Conservation (phyloP, 208 protist genomes). For the Herpetomonas samuelpessoai region DNA sequence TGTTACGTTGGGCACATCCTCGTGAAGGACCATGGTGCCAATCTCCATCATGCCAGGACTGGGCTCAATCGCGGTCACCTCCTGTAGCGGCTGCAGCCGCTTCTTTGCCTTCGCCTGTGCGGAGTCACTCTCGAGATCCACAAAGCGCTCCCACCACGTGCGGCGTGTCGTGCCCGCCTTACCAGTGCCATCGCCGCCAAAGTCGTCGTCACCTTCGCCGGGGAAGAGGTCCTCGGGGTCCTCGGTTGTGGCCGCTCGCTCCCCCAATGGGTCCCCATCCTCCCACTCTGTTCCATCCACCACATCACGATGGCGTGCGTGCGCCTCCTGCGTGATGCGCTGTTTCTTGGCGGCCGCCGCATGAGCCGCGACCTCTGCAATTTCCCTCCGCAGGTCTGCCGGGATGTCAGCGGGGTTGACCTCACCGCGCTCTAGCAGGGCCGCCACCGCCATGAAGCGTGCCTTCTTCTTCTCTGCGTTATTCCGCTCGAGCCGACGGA, state of each 20-base stretch:
- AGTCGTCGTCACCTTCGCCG: constrained; percentile 44
- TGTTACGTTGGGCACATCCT: constrained; percentile 83
- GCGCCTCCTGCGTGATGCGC: constrained; percentile 44
- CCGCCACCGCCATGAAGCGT: constrained; percentile 87
- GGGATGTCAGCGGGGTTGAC: constrained; percentile 68
- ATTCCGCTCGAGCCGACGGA: constrained; percentile 70
- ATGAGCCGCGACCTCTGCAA: constrained; percentile 58
- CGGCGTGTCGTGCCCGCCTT: constrained; percentile 11
- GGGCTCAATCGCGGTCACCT: constrained; percentile 81
- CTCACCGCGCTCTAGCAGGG: constrained; percentile 74
- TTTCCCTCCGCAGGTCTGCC: constrained; percentile 62
- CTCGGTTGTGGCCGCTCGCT: constrained; percentile 32
- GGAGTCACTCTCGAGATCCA: constrained; percentile 66
- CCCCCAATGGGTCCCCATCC: constrained; percentile 60
- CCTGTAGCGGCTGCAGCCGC: constrained; percentile 77
- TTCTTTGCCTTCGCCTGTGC: constrained; percentile 39
- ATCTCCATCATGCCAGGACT: constrained; percentile 91
- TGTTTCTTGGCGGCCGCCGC: constrained; percentile 54
- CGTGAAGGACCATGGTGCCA: constrained; percentile 84
- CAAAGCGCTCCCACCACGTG: constrained; percentile 86
- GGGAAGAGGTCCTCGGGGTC: constrained; percentile 37
- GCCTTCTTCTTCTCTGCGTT: constrained; percentile 83
- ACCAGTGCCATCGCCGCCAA: constrained; percentile 5
- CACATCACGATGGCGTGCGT: constrained; percentile 68
- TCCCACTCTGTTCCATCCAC: constrained; percentile 86